Base-by-base conservation (phyloP, 179 eudicot genomes). In the Spergularia azorica region DNA sequence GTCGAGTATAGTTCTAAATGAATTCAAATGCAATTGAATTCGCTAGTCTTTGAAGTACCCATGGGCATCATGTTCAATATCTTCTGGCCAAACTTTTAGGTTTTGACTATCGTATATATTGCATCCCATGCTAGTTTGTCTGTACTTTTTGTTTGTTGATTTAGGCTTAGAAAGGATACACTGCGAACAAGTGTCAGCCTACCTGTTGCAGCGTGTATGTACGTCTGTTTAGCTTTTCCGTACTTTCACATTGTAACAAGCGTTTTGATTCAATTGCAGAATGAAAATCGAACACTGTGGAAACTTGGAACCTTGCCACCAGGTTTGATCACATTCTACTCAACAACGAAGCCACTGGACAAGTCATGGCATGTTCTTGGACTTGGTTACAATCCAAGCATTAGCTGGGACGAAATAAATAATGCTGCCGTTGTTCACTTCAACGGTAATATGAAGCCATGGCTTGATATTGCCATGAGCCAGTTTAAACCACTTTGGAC, bases 351-450 rank as follows among this genome's bases (percentile, higher is more conserved):
- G 83, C 91, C 94, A 38, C 89, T 91, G n/a, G 94, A 91, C 77
- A 91, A 90, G 82, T 90, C 97, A 50, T 91, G 97, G 97, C 97
- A 91, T 78, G 97, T 91, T 46, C 83, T 90, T 63, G 97, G 94
- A 67, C 94, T 90, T 63, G 94, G 94, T 43, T 91, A 90, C 66
- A 91, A 91, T 82, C 97, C 94, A 70, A 88, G 91, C 85, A 89
- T 88, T 63, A 90, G 90, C 85, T 77, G 85, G 86, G 92, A 90
- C 21, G 96, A 91, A 82, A 91, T 90, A 75, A 79, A 76, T n/a
- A 90, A 89, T 70, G 96, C 93, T 59, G 96, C 93, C 48, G 97
- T 91, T 43, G 94, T 91, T 71, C 97, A 91, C 76, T 91, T 91
- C 86, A 91, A 91, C 12, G 97, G 97, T 66, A 91, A 91, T 71